These are phyloP conservation scores for Setaria italica DNA, from an alignment of 202 grass and related monocot species.

Conservation along the genomic window DNA sequence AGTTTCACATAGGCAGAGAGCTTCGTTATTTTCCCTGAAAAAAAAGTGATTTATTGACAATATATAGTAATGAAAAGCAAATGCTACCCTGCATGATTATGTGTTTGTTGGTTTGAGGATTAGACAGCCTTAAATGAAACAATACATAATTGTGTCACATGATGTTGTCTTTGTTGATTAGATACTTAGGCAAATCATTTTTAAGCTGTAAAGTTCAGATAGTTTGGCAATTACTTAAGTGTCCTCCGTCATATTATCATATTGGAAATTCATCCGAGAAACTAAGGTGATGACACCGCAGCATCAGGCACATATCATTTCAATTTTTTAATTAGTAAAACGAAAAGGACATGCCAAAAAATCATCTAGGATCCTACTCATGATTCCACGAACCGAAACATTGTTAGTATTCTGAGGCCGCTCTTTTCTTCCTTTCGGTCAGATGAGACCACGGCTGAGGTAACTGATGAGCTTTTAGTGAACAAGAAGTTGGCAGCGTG, in stretches of 20 bases:
- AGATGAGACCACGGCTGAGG: slow-evolving; percentile 35
- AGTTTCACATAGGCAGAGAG: slow-evolving; percentile 16
- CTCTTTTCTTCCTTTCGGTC: slow-evolving; percentile 33
- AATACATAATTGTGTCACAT: background rate
- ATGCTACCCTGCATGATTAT: background rate
- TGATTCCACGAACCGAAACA: slow-evolving; percentile 32
- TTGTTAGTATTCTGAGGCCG: background rate
- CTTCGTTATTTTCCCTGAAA: background rate
- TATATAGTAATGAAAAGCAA: background rate
- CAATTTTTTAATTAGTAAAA: background rate
- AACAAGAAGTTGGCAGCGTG: background rate
- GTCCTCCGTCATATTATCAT: background rate
- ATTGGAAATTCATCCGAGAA: slow-evolving; percentile 23
- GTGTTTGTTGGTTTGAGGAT: background rate
- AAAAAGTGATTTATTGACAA: background rate
- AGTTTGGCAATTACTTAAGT: background rate
- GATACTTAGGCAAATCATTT: background rate
- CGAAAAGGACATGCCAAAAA: background rate
- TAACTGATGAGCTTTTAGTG: slow-evolving; percentile 44
- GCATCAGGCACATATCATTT: background rate
- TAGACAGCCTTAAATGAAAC: background rate
- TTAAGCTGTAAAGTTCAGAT: slow-evolving; percentile 29
- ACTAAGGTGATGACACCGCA: background rate
- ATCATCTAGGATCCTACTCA: slow-evolving; percentile 27
- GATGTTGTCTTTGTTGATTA: background rate